A percentile compares a stretch with the other conserved stretches of the same genome.
These are phyloP conservation scores for Daldinia vernicosa DNA, from an alignment of 495 filamentous ascomycete genomes.

Conservation along the genomic window DNA sequence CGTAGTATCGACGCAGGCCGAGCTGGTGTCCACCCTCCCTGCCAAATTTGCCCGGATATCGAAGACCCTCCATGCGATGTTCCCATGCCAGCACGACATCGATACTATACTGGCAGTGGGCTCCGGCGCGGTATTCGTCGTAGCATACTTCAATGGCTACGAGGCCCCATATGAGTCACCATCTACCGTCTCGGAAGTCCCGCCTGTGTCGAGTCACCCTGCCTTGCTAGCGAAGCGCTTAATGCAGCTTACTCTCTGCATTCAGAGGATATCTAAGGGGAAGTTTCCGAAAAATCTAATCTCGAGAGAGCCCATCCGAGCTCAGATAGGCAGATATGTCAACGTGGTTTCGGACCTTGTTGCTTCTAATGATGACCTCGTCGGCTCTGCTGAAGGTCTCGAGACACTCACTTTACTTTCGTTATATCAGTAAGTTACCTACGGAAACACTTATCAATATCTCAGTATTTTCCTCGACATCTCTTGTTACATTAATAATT, in stretches of 20 bases:
- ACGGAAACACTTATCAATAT: background rate
- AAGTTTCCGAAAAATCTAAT: constrained; percentile 41
- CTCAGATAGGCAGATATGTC: constrained; percentile 50
- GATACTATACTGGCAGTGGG: constrained; percentile 45
- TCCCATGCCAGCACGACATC: constrained; percentile 54
- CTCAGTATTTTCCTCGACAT: background rate
- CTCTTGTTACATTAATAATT: background rate
- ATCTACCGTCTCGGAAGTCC: constrained; percentile 42
- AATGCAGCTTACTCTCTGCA: constrained; percentile 58
- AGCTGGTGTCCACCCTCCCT: constrained; percentile 7
- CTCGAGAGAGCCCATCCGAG: constrained; percentile 44
- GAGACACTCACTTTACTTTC: constrained; percentile 52
- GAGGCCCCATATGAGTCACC: constrained; percentile 39
- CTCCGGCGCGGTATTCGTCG: constrained; percentile 45
- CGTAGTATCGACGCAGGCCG: constrained; percentile 39
- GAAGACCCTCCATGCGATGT: constrained; percentile 46
- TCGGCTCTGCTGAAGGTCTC: constrained; percentile 57
- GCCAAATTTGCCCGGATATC: constrained; percentile 43
- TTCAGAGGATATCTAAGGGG: constrained; percentile 54
- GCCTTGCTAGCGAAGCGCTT: constrained; percentile 56
- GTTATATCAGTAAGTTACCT: constrained; percentile 48
- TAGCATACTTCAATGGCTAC: constrained; percentile 43
- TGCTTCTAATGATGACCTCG: constrained; percentile 60
- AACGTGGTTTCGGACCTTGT: constrained; percentile 52
- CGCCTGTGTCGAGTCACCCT: constrained; percentile 53